Conservation (phyloP, 805 yeast species). For the Yamadazyma laniorum region DNA sequence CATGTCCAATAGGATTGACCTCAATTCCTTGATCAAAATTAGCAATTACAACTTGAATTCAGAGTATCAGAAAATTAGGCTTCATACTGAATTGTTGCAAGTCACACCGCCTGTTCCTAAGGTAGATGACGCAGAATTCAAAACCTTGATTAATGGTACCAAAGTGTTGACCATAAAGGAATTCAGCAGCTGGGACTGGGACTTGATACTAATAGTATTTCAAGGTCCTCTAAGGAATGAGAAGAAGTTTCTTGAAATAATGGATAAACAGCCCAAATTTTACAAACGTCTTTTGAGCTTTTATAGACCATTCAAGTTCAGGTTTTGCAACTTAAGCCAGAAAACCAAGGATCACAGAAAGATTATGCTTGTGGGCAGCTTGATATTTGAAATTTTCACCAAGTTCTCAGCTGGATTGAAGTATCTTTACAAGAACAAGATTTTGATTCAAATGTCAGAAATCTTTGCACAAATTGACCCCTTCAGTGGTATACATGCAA, state of each 20-base stretch:
- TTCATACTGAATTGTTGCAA: background rate
- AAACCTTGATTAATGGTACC: slow-evolving; percentile 62
- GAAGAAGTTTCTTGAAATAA: slow-evolving; percentile 70
- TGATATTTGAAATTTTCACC: slow-evolving; percentile 63
- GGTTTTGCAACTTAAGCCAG: slow-evolving; percentile 52
- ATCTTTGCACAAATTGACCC: slow-evolving; percentile 85
- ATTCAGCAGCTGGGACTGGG: slow-evolving; percentile 87
- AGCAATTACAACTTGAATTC: slow-evolving; percentile 10
- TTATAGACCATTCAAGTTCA: slow-evolving; percentile 84
- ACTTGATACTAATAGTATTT: slow-evolving; percentile 62
- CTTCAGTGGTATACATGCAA: slow-evolving; percentile 66
- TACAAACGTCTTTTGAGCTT: slow-evolving; percentile 81
- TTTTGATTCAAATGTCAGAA: slow-evolving; percentile 85
- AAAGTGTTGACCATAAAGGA: slow-evolving; percentile 76
- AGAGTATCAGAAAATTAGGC: background rate
- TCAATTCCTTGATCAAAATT: slow-evolving; percentile 13
- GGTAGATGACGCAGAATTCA: slow-evolving; percentile 64
- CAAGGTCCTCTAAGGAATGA: slow-evolving; percentile 81
- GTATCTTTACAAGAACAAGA: slow-evolving; percentile 67
- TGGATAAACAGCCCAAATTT: slow-evolving; percentile 74
- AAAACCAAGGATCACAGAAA: slow-evolving; percentile 44
- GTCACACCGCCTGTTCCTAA: slow-evolving; percentile 6
- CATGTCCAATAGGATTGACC: slow-evolving; percentile 9
- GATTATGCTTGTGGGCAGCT: slow-evolving; percentile 73
- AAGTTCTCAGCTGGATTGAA: slow-evolving; percentile 63